Evolutionary conservation across 2,329 filamentous ascomycete genomes (phyloP), one percentile per base, ranked within the genome.

Genomic region (Sporothrix schenckii): DNA sequence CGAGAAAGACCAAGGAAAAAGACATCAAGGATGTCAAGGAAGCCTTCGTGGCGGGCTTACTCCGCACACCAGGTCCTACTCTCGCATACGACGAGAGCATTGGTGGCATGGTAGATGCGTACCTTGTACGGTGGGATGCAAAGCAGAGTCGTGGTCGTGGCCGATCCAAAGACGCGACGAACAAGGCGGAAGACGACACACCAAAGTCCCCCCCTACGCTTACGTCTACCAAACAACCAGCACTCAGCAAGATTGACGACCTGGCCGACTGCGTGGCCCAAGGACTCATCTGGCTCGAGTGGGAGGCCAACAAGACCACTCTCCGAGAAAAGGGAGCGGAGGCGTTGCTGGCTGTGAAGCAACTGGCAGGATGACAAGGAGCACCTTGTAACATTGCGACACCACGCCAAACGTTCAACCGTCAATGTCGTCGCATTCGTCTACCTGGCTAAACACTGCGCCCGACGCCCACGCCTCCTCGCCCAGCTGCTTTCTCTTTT

Each of bases 201-300:
- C 14, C 47, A 21, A 19, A 65, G 19, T 2, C 34, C 10, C 7
- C 16, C 6, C 13, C 24, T 16, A n/a, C 16, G 13, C 1, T 19
- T 14, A n/a, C 41, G 21, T 27, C n/a, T 13, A 27, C 16, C 4
- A 9, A 73, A 19, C 41, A 27, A 5, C 16, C 63, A 19, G 6
- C 19, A 13, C 69, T 77, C 65, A 78, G 73, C n/a, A 95, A 95
- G 79, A 79, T 94, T 68, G 92, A 96, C 78, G 92, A 96, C 80
- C 80, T 96, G 66, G 91, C 92, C 0, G 92, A 96, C 80, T 91
- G 89, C 77, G 80, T 95, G 34, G 78, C 95, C 69, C 92, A 96
- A 78, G 92, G 89, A 2, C 83, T 92, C 71, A 89, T 91, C 2
- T 94, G 91, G 88, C 79, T 92, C 50, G 84, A 88, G 72, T 96